Evolutionary conservation across 345 rosid genomes (phyloP), one percentile per base, ranked within the genome.

Genomic region (Tarenaya hassleriana): DNA sequence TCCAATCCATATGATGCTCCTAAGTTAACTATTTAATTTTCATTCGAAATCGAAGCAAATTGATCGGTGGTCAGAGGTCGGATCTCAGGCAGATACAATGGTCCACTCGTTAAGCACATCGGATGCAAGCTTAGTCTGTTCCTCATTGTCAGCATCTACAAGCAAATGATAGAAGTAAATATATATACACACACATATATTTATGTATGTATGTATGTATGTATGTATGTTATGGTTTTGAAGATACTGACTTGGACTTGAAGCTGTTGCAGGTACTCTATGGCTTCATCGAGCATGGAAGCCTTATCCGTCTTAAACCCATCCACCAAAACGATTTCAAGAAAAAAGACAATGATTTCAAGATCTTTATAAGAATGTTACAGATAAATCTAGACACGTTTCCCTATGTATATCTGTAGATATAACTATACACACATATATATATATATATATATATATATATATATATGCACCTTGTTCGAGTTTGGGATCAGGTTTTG

Each of bases 251-350:
- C 95, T 81, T 86, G 97, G 45, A 86, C 90, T 73, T 89, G 97
- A 64, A 89, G 97, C 70, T 86, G 90, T 72, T 89, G 83, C 51
- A 89, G 73, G 69, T 89, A 89, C 59, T 89, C 95, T 7, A 89
- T 89, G 5, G 88, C 97, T 74, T 89, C 95, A 66, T 89, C 97
- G 5, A 89, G 86, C 97, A 86, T 86, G 1, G 97, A 89, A 54
- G 97, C 97, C 59, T 89, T 89, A 66, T 89, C 97, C 6, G 97
- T 81, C 97, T 89, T 67, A n/a, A n/a, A n/a, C n/a, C n/a, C n/a
- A n/a, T n/a, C n/a, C n/a, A 37, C 27, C 50, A 38, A 62, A 45
- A 38, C 31, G 55, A 60, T 41, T 32, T 19, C 21, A 32, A 55
- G 44, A 47, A 58, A 32, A 63, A 8, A 21, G 0, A 0, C 1